phyloP scores from a whole-genome alignment of 495 filamentous ascomycete species.

The Annulohypoxylon moriforme region DNA sequence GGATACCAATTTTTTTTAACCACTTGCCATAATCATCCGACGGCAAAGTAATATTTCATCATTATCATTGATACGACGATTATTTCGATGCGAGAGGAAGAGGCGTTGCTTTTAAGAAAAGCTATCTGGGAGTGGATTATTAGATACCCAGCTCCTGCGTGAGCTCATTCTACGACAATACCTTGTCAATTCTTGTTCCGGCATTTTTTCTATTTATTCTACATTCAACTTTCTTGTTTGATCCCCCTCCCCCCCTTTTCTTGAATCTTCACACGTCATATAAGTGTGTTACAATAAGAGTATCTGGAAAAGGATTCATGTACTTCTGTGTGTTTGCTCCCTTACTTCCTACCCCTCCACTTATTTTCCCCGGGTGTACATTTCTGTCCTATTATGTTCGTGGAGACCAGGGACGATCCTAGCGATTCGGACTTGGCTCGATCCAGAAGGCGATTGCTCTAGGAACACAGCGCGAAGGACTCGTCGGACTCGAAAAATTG shows the following conservation, averaged over 20 bases:
- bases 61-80: slow-evolving; percentile 36
- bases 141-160: slow-evolving; percentile 53
- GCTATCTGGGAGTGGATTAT: slow-evolving; percentile 33
- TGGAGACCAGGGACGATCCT: slow-evolving; percentile 6
- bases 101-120: slow-evolving; percentile 31
- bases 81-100: slow-evolving; percentile 26
- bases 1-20: slow-evolving; percentile 28
- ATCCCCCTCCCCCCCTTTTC: slow-evolving; percentile 9
- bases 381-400: slow-evolving; percentile 19
- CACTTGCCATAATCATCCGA: slow-evolving; percentile 34
- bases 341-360: slow-evolving; percentile 12
- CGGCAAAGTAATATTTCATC: slow-evolving; percentile 42
- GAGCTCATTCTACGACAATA: slow-evolving; percentile 51
- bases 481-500: slow-evolving; percentile 6
- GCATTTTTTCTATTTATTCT: slow-evolving; percentile 26
- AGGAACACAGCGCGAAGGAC: slow-evolving; percentile 10
- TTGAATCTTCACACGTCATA: slow-evolving; percentile 25
- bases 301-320: slow-evolving; percentile 18
- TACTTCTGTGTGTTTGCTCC: slow-evolving; percentile 24
- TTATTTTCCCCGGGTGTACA: slow-evolving; percentile 26
- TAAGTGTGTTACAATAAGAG: slow-evolving; percentile 40
- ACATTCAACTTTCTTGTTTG: slow-evolving; percentile 24
- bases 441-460: slow-evolving; percentile 17
- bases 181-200: slow-evolving; percentile 35
- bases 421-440: slow-evolving; percentile 19